Evolutionary conservation across 1,284 basidiomycete species (phyloP).

Genomic region (Irpex rosettiformis): DNA sequence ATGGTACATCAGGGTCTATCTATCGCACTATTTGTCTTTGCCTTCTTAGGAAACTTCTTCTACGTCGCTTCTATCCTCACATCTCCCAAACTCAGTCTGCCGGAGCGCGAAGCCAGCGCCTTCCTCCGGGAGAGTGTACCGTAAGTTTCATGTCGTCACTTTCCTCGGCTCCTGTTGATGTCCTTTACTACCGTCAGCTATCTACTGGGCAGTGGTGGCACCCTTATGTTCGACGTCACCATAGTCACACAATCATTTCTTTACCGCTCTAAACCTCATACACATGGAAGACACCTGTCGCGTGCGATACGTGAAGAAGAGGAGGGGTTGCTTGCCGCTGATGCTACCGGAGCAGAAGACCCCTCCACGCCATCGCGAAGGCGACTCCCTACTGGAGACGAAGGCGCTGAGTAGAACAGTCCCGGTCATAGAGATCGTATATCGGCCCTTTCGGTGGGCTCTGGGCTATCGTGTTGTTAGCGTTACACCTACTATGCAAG

Average conservation of each 20-base stretch:
- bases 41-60: constrained; percentile 87
- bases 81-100: constrained; percentile 52
- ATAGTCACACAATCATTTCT: constrained; percentile 67
- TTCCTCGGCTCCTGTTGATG: constrained; percentile 7
- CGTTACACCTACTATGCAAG: background rate
- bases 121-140: constrained; percentile 74
- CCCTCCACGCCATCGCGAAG: constrained; percentile 23
- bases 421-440: background rate
- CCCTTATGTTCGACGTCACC: constrained; percentile 85
- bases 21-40: constrained; percentile 89
- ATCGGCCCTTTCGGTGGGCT: background rate
- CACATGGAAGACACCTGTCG: constrained; percentile 21
- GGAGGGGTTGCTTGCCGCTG: constrained; percentile 27
- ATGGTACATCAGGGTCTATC: constrained; percentile 70
- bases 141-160: constrained; percentile 37
- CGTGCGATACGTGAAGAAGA: constrained; percentile 25
- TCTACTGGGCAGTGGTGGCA: constrained; percentile 84
- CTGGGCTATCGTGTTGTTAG: background rate
- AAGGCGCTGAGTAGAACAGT: constrained; percentile 5
- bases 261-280: constrained; percentile 33
- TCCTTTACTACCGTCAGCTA: constrained; percentile 49
- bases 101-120: constrained; percentile 50
- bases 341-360: constrained; percentile 24
- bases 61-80: constrained; percentile 85
- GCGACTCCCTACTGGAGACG: constrained; percentile 14